Evolutionary conservation across 2,329 filamentous ascomycete species (phyloP), one percentile per base, ranked within the genome.

Genomic region (Xylaria sp.): DNA sequence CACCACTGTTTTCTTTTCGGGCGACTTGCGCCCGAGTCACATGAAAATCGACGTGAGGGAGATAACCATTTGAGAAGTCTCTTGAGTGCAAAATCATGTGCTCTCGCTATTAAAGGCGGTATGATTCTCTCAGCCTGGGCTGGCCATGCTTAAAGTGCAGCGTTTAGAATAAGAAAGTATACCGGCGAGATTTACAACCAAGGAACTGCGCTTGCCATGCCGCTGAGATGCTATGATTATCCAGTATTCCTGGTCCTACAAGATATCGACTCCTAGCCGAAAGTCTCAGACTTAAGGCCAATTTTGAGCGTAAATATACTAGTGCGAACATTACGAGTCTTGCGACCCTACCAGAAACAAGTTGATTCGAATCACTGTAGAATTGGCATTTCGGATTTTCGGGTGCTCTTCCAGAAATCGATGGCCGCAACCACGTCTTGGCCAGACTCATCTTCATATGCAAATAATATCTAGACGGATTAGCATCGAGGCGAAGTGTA

Each of bases 401-500:
- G 81, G 75, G 84, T 87, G 74, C 84, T 90, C 83, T 90, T 93
- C 95, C 95, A 99, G 84, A 99, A 99, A 82, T 99, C 96, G 78
- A 99, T 89, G 70, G 93, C 94, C 75, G 96, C 94, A 71, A 99
- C 92, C 61, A 97, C 90, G 78, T 99, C 96, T 78, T 97, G 93
- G 74, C 96, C 95, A 72, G 89, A 85, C 79, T 99, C 96, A 77
- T 98, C 95, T 84, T 99, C 96, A 79, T 98, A 98, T 57, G 96
- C 95, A 81, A 98, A 98, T 61, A 99, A 82, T 75, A 99, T 98
- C 96, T 99, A 51, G 72, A 47, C 11, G 19, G 4, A 56, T 77
- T 69, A 76, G 73, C 61, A 68, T 61, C 32, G n/a, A 21, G 8
- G 19, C 53, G 54, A 45, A 30, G 57, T 9, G 39, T 4, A 11